Evolutionary conservation across 148 eudicot genomes (phyloP).

Genomic region (Selenicereus undatus): DNA sequence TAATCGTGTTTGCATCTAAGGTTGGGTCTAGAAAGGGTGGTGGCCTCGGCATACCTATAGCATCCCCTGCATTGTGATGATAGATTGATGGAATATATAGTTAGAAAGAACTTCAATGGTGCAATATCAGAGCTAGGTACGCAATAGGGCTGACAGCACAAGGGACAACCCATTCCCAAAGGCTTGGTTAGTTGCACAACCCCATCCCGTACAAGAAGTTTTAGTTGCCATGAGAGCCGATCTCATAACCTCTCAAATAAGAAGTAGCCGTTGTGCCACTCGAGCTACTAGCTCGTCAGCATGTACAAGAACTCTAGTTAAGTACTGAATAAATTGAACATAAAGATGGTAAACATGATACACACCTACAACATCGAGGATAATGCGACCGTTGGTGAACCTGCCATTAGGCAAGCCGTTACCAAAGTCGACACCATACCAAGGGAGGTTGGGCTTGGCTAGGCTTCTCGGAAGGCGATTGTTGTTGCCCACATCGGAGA

Average conservation of each 20-base stretch:
- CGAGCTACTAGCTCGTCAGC: too few species aligned
- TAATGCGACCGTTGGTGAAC: constrained; percentile 76
- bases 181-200: too few species aligned
- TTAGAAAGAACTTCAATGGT: too few species aligned
- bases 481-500: constrained; percentile 90
- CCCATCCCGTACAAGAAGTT: too few species aligned
- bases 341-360: neutral
- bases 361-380: constrained; percentile 81
- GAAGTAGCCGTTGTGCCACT: too few species aligned
- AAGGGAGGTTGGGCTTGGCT: constrained; percentile 77
- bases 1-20: constrained; percentile 54
- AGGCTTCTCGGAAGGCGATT: constrained; percentile 57
- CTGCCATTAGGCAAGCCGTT: constrained; percentile 88
- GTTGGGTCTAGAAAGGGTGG: constrained; percentile 76
- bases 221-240: too few species aligned
- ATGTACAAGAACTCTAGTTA: too few species aligned
- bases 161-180: too few species aligned
- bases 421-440: constrained; percentile 95
- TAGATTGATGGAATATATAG: too few species aligned
- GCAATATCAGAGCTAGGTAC: too few species aligned
- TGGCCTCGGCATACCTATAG: constrained; percentile 76
- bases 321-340: neutral
- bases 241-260: too few species aligned
- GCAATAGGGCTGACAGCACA: too few species aligned
- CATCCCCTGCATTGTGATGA: constrained; percentile 43